Evolutionary conservation across 2,329 filamentous ascomycete genomes (phyloP), one percentile per base, ranked within the genome.

Genomic region (Penicillium hordei): DNA sequence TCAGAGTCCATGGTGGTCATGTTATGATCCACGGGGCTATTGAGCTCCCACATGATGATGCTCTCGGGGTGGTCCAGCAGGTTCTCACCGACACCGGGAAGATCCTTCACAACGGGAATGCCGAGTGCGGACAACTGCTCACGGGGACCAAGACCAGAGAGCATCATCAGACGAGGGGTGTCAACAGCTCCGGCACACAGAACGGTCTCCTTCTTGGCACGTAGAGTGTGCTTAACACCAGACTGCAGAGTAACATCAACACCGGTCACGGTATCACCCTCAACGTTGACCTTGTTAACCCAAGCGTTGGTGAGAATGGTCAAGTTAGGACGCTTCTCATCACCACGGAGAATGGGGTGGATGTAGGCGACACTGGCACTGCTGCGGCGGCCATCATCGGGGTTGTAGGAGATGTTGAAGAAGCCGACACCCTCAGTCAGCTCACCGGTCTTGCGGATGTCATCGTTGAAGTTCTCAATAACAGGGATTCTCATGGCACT

Each of bases 1-100:
- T 96, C 92, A 25, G 89, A 95, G 78, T 94, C 90, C 89, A 93
- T 93, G 70, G 90, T 93, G 49, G 90, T 94, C 79, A 93, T 89
- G 78, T 91, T 89, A 48, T 82, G 78, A 15, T 90, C 90, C 2
- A 89, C 89, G 31, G 89, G 88, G 72, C 84, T 86, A 78, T 91
- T 91, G 67, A 95, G 84, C 78, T 94, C 90, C 88, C 89, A 88
- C 69, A 88, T 81, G 64, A 88, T 88, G 73, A 88, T 87, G 62
- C 77, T 82, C 72, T 88, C 85, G 1, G 85, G 85, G 73, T 88
- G 85, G 65, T 88, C 85, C 54, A 87, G 76, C 52, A 87, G 75
- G 74, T 87, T 87, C 74, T 86, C 82, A 63, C 85, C 85, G 6
- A 87, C 82, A 72, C 85, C 85, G 34, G 84, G 83, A 17, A 87